Conservation (phyloP, 306 rosid genomes). For the Pterocarpus macrocarpus region DNA sequence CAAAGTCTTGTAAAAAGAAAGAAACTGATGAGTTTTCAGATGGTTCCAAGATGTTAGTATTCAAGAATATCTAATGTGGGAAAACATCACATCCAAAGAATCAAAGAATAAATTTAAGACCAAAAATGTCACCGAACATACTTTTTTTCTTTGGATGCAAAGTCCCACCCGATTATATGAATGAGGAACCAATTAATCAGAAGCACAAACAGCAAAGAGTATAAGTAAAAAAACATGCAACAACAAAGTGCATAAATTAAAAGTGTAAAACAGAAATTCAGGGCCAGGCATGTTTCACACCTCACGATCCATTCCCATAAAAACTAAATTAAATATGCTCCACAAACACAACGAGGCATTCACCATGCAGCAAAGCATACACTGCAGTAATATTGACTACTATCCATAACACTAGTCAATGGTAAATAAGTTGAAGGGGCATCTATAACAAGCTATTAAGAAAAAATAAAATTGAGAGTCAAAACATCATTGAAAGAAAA, state of each 20-base stretch:
- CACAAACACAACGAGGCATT: slow-evolving; percentile 6
- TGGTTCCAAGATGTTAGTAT: not conserved
- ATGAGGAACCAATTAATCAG: slow-evolving; percentile 20
- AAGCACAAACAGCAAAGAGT: not conserved
- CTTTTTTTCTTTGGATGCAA: slow-evolving; percentile 4
- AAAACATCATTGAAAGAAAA: slow-evolving; percentile 13
- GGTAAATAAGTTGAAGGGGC: not conserved
- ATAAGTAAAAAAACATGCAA: not conserved
- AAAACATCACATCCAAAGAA: too few relatives aligned
- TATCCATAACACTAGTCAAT: not conserved
- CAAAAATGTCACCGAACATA: slow-evolving; percentile 4
- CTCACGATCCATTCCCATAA: slow-evolving; percentile 12
- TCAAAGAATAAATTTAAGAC: not conserved
- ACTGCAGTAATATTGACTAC: not conserved
- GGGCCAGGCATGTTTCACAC: not conserved
- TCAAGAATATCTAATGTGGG: too few relatives aligned
- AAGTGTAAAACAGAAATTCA: slow-evolving; percentile 15
- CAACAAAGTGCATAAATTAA: not conserved
- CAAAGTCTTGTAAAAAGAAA: slow-evolving; percentile 15
- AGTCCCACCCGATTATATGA: not conserved
- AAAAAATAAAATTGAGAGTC: not conserved
- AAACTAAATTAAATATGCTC: slow-evolving; percentile 7
- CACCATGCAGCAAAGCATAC: not conserved
- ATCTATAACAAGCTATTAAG: not conserved
- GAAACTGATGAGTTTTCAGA: not conserved